Evolutionary conservation across 352 stramenopile species (phyloP), one percentile per base, ranked within the genome.

Genomic region (Pythium aquatile): DNA sequence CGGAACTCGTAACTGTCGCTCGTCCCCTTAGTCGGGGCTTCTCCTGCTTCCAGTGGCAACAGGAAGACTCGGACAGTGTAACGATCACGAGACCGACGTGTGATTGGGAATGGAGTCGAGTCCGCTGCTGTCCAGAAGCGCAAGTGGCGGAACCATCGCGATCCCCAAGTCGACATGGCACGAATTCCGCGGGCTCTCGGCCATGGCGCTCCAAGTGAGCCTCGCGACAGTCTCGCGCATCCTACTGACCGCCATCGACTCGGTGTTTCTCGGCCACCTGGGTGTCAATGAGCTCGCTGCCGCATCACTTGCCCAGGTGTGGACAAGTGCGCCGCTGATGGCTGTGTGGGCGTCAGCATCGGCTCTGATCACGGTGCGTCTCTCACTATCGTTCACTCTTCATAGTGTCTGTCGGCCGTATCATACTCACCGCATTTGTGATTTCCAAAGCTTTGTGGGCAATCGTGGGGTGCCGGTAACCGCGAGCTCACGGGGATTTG

Each of bases 211-310:
- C 14, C 81, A 90, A 69, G 79, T 90, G 63, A 88, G 79, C 55
- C 68, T 90, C 51, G 73, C 76, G 30, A 89, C 78, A 11, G 59
- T 92, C 44, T 81, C 81, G 2, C 72, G 81, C n/a, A 77, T 85
- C 63, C 72, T 74, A 28, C 76, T 91, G 49, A 79, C 77, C 6
- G 79, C 86, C 17, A 91, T 93, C 52, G 82, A 94, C 70, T 77
- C 80, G 16, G 70, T 88, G 16, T 94, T 93, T 62, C 66, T 94
- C 9, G 87, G 87, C 3, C 84, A 94, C 60, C 63, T 94, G n/a
- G 87, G 87, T 13, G 70, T 88, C 16, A 74, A 85, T 35, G 71
- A 90, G 53, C 73, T 94, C 11, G 85, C 85, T 17, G 85, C 74
- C 1, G 80, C 78, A 1, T 91, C 87, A 11, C 70, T 94, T n/a